These are phyloP conservation scores for Huntiella decipiens DNA, from an alignment of 2,329 filamentous ascomycete species.

Conservation along the genomic window DNA sequence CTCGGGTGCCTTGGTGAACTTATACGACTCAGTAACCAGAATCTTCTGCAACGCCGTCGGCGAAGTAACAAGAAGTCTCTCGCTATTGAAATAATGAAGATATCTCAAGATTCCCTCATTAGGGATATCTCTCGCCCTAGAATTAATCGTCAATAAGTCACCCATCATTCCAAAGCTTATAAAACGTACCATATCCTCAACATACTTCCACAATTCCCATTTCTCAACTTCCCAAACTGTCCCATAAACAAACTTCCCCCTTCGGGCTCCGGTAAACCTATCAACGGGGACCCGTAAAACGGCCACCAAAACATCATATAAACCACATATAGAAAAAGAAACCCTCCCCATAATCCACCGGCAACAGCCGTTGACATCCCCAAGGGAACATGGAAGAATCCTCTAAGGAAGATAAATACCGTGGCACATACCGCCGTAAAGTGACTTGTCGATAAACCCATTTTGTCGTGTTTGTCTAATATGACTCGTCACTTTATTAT, in stretches of 20 bases:
- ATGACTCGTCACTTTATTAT: too few species aligned
- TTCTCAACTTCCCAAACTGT: slow-evolving; percentile 18
- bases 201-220: not conserved
- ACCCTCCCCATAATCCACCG: slow-evolving; percentile 17
- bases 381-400: not conserved
- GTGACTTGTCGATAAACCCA: too few species aligned
- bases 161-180: too few species aligned
- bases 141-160: too few species aligned
- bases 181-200: too few species aligned
- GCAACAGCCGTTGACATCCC: not conserved
- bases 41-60: slow-evolving; percentile 52
- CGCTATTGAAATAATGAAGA: slow-evolving; percentile 39
- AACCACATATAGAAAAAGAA: slow-evolving; percentile 20
- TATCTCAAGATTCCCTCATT: slow-evolving; percentile 54
- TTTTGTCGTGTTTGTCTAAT: too few species aligned
- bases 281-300: slow-evolving; percentile 29
- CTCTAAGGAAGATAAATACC: too few species aligned
- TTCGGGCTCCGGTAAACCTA: slow-evolving; percentile 26
- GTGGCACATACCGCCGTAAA: too few species aligned
- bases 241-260: slow-evolving; percentile 26
- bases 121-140: slow-evolving; percentile 39
- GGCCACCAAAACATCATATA: slow-evolving; percentile 30
- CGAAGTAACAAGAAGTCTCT: slow-evolving; percentile 40
- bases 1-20: slow-evolving; percentile 43
- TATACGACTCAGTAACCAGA: slow-evolving; percentile 48